Conservation (phyloP, 345 rosid genomes). For the Nasturtium officinale region DNA sequence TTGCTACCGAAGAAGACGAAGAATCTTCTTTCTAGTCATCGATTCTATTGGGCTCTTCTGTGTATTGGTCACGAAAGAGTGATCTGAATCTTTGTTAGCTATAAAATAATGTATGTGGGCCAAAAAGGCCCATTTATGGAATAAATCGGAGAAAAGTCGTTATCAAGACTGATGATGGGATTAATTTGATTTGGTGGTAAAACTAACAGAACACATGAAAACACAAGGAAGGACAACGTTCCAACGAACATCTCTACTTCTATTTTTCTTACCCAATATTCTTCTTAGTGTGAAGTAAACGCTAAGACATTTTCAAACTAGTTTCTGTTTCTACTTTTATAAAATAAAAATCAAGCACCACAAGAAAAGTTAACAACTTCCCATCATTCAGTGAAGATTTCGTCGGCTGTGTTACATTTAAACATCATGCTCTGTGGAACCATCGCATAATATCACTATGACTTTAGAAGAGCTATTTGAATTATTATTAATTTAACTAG, state of each 20-base stretch:
- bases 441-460: no score
- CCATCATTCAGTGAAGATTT: not conserved
- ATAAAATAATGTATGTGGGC: not conserved
- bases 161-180: constrained; percentile 5
- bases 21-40: not conserved
- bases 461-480: not conserved
- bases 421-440: not conserved
- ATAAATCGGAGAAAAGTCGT: constrained; percentile 27
- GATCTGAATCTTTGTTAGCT: not conserved
- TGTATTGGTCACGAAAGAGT: constrained; percentile 30
- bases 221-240: constrained; percentile 13
- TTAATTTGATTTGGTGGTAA: constrained; percentile 25
- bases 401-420: not conserved
- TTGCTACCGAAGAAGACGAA: constrained; percentile 18
- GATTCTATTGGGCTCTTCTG: not conserved
- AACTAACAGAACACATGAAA: constrained; percentile 35
- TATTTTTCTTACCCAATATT: constrained; percentile 31
- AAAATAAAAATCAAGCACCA: not conserved
- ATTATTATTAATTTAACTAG: not conserved
- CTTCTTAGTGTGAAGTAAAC: constrained; percentile 41
- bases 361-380: not conserved
- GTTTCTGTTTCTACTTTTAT: not conserved
- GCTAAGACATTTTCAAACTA: constrained; percentile 38
- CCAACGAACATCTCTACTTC: constrained; percentile 37
- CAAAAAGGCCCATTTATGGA: constrained; percentile 19